Base-by-base conservation (phyloP, 2,329 filamentous ascomycete genomes). In the Tolypocladium tundrense region DNA sequence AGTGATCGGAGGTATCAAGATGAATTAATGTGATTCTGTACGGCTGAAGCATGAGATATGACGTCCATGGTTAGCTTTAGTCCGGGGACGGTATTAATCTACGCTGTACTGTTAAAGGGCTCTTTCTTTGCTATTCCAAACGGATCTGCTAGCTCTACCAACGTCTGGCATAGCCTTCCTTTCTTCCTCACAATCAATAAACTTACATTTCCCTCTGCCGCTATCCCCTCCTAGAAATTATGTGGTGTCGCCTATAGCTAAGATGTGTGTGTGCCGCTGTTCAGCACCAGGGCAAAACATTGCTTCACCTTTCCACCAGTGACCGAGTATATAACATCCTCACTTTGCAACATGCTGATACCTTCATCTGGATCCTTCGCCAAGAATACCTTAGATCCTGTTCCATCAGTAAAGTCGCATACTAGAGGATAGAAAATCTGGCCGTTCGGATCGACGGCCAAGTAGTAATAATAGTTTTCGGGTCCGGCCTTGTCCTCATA, bases 341-440 rank as follows among this genome's bases (percentile, higher is more conserved):
- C 53, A 31, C 62, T 61, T 61, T 65, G 53, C 35, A 72, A 58
- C 27, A 60, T 64, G 24, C 58, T 59, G 16, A 65, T 58, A 1
- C 64, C 67, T 16, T 58, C 56, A 5, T 58, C 65, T 1, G 65
- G 56, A 56, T 70, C 66, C 21, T 56, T 60, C 1, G 62, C 66
- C 19, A 72, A 50, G 56, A 72, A 71, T 0, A 70, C 50, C 55
- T 66, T 67, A 13, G 66, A 60, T 14, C 60, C 59, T 2, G 51
- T 59, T 14, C 41, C 52, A 50, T 64, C 61, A 2, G 48, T 56
- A 56, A 63, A 72, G 27, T 68, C 63, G 51, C 71, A 72, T 16
- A 70, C 64, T 2, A 66, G 57, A 4, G 67, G 67, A 57, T 67
- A 70, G 51, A 68, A 68, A 16, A 68, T 53, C 8, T 66, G 54